Evolutionary conservation across 2,329 filamentous ascomycete genomes (phyloP).

Genomic region (Cladosporium austrohemisphaericum): DNA sequence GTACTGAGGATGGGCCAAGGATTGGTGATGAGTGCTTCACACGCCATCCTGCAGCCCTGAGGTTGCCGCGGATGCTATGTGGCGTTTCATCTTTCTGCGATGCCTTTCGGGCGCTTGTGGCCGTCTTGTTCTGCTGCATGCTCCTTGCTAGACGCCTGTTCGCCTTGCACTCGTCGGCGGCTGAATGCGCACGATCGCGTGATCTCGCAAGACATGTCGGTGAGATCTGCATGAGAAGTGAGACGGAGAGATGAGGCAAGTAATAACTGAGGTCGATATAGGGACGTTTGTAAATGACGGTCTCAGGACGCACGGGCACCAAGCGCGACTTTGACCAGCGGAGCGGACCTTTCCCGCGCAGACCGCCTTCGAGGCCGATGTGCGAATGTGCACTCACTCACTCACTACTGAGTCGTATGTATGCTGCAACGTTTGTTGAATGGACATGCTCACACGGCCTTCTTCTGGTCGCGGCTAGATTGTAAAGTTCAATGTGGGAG

Average conservation of each 20-base stretch:
- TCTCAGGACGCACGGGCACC: too few species aligned
- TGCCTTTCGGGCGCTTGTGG: background rate
- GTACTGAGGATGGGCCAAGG: background rate
- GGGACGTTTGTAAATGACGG: constrained; percentile 1
- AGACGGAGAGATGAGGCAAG: constrained; percentile 9
- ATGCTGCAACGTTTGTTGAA: too few species aligned
- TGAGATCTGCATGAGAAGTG: constrained; percentile 8
- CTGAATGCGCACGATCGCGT: background rate
- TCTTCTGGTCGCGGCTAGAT: too few species aligned
- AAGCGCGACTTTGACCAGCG: too few species aligned
- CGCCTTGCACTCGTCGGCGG: background rate
- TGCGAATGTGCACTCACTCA: too few species aligned
- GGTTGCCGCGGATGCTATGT: background rate
- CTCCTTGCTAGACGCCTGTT: background rate
- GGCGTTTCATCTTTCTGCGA: constrained; percentile 6
- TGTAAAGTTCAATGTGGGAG: too few species aligned
- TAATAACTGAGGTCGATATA: constrained; percentile 9
- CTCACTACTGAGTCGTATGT: too few species aligned
- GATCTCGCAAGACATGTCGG: constrained; percentile 10
- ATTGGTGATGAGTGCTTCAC: background rate
- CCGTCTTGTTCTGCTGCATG: background rate
- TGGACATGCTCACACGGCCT: too few species aligned
- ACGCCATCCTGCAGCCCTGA: background rate
- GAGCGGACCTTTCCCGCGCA: too few species aligned
- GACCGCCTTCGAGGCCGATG: too few species aligned